Conservation (phyloP, 176 grass and related monocot species). For the Aegilops sharonensis region DNA sequence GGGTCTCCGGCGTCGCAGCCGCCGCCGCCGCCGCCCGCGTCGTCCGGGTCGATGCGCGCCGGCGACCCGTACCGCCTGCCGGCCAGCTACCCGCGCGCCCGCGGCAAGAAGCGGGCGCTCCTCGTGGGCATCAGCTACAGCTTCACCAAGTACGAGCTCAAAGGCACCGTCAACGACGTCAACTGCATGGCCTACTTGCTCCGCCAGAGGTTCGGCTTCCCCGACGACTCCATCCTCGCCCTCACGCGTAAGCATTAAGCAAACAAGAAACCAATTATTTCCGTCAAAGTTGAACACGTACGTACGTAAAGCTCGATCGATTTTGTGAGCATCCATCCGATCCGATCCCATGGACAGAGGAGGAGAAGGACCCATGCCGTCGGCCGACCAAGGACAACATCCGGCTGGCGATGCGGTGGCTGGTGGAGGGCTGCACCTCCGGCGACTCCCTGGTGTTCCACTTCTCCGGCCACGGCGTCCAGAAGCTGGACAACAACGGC, state of each 20-base stretch:
- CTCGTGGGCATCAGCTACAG: slow-evolving; percentile 83
- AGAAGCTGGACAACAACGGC: slow-evolving; percentile 72
- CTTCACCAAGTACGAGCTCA: slow-evolving; percentile 60
- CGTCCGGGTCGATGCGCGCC: not conserved
- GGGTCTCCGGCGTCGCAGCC: not conserved
- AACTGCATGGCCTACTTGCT: slow-evolving; percentile 66
- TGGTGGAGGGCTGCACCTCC: slow-evolving; percentile 41
- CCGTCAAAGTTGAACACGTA: not conserved
- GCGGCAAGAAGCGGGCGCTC: slow-evolving; percentile 66
- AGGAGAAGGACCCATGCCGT: slow-evolving; percentile 35
- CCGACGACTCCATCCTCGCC: slow-evolving; percentile 52
- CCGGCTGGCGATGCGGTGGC: slow-evolving; percentile 73
- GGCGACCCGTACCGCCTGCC: not conserved
- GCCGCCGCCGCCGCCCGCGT: not conserved
- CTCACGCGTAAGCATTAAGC: slow-evolving; percentile 60
- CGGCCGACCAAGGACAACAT: slow-evolving; percentile 66
- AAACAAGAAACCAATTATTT: not conserved
- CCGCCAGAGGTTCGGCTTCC: slow-evolving; percentile 52
- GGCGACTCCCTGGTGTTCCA: slow-evolving; percentile 89
- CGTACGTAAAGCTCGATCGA: not conserved
- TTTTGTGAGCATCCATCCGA: not conserved
- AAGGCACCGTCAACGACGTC: slow-evolving; percentile 80
- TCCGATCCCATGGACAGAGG: slow-evolving; percentile 33
- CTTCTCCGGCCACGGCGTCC: slow-evolving; percentile 87
- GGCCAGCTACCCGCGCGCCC: slow-evolving; percentile 29